Conservation (phyloP, 148 eudicot species). For the Camellia lanceoleosa region DNA sequence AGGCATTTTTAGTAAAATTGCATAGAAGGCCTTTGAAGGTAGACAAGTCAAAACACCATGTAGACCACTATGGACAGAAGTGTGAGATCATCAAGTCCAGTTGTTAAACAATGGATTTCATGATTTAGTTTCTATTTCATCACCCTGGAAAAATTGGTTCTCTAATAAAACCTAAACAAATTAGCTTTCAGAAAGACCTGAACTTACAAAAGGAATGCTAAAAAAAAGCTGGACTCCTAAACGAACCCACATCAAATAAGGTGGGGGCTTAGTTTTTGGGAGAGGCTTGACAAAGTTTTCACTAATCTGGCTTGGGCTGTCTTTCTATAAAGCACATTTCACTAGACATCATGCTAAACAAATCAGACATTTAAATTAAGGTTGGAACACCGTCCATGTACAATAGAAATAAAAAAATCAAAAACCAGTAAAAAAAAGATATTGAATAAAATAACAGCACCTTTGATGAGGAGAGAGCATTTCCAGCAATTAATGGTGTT, state of each 20-base stretch:
- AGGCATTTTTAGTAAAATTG: too few species aligned
- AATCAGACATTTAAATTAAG: neutral
- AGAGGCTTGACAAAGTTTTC: too few species aligned
- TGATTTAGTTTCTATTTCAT: neutral
- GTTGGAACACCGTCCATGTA: slow-evolving; percentile 10
- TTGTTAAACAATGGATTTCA: neutral
- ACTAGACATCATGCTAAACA: neutral
- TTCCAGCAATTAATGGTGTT: slow-evolving; percentile 38
- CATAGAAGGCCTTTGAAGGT: too few species aligned
- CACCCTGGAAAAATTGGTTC: neutral
- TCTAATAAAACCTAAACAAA: neutral
- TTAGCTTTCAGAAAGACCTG: too few species aligned
- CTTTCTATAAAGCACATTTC: neutral
- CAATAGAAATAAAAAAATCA: neutral
- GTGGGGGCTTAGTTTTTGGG: too few species aligned
- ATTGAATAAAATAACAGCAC: slow-evolving; percentile 11
- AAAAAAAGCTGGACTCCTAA: too few species aligned
- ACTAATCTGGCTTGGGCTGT: too few species aligned
- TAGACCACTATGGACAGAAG: too few species aligned
- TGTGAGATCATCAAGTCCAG: neutral
- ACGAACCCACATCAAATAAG: too few species aligned
- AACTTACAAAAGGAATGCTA: too few species aligned
- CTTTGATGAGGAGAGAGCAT: slow-evolving; percentile 41
- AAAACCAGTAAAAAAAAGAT: neutral
- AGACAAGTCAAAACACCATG: too few species aligned